Evolutionary conservation across 2,329 filamentous ascomycete species (phyloP).

Genomic region (Verticillium isaacii): DNA sequence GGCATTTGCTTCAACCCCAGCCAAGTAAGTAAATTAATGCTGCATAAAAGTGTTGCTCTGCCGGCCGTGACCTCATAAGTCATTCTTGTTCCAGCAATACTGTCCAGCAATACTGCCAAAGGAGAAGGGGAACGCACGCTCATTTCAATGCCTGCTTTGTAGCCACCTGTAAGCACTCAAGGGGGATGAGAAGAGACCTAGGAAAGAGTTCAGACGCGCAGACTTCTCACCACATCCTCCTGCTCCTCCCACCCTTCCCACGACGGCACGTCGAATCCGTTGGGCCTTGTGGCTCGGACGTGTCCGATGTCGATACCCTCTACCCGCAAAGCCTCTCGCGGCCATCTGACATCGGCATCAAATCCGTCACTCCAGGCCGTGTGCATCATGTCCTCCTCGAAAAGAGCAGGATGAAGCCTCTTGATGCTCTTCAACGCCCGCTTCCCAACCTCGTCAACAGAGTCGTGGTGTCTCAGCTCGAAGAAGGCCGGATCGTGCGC

Average conservation of each 20-base stretch:
- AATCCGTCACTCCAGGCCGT: slow-evolving; percentile 24
- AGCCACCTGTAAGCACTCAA: no score
- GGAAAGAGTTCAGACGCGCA: neutral
- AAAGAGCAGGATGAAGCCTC: slow-evolving; percentile 25
- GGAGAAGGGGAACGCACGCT: neutral
- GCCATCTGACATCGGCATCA: slow-evolving; percentile 29
- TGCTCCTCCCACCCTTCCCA: slow-evolving; percentile 47
- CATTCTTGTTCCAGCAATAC: neutral
- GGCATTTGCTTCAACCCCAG: no score
- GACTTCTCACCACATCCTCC: slow-evolving; percentile 15
- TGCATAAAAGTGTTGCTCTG: neutral
- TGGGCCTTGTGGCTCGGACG: slow-evolving; percentile 28
- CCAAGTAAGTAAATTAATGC: neutral
- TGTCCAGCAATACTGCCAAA: no score
- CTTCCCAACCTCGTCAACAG: slow-evolving; percentile 53
- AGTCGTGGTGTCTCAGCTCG: slow-evolving; percentile 48
- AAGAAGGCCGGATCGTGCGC: slow-evolving; percentile 48
- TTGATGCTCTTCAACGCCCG: slow-evolving; percentile 49
- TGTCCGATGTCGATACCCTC: slow-evolving; percentile 33
- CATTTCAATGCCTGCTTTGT: no score
- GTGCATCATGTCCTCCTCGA: slow-evolving; percentile 21
- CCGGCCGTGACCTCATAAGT: neutral
- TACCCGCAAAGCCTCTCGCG: slow-evolving; percentile 30
- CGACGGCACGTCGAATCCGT: slow-evolving; percentile 47
- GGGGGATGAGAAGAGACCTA: no score